Base-by-base conservation (phyloP, 2,329 filamentous ascomycete species). In the Tolypocladium guangdongense region DNA sequence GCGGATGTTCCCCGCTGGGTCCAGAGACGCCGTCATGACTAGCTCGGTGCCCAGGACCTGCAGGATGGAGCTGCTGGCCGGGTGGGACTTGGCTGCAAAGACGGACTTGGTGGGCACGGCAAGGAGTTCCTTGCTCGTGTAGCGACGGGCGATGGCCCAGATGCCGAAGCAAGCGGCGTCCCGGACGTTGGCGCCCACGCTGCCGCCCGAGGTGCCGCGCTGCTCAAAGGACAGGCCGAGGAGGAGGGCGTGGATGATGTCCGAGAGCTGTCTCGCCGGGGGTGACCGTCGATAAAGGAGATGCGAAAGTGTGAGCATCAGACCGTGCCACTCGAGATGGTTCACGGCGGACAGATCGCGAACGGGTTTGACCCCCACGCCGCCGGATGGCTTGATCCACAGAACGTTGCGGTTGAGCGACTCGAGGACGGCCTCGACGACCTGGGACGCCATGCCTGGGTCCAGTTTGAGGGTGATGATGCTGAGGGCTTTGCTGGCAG, bases 81-180 rank as follows among this genome's bases (percentile, higher is more conserved):
- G 60, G 54, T 72, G 65, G 27, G 68, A 60, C 54, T 70, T 70
- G 53, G 74, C 68, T 16, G 71, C 65, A 45, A 70, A 61, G 52
- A 78, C 64, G 38, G 76, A 69, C 59, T 73, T 58, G 2, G 74
- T 73, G 1, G 81, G 73, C 1, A 95, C 78, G 0, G 75, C 74
- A 12, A 86, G 74, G 7, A 97, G 76, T 66, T 97, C 92, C 0
- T 74, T 64, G 0, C 90, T 96, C 1, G 82, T 84, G 62, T 97
- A 99, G 52, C 92, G 85, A 53, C 93, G 81, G 24, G 92, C 89
- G 8, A 97, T 68, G 1, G 91, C 87, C 93, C 93, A 99, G 27
- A 97, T 86, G 7, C 93, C 93, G 66, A 97, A 99, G 66, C 91
- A 96, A 3, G 93, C 90, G 14, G 93, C 92, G 71, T 99, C 93